Conservation (phyloP, 2,329 filamentous ascomycete genomes). For the Nemania abortiva region DNA sequence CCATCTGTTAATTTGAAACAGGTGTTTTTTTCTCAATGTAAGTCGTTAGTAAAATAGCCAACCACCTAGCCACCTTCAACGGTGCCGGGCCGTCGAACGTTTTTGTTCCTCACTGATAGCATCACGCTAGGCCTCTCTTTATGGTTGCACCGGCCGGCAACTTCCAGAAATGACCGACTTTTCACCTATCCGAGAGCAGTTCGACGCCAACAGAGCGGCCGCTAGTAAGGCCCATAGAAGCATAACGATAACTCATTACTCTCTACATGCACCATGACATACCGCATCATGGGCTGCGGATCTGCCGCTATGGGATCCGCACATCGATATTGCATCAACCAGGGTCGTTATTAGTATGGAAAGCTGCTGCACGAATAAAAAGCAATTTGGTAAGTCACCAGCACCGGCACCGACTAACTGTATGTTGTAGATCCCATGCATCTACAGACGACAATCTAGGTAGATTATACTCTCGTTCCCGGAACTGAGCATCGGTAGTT, state of each 20-base stretch:
- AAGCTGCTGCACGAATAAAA: slow-evolving; percentile 10
- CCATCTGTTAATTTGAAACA: slow-evolving; percentile 47
- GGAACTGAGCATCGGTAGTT: slow-evolving; percentile 35
- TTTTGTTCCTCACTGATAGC: neutral
- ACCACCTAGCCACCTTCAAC: neutral
- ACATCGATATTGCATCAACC: slow-evolving; percentile 26
- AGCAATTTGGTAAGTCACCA: slow-evolving; percentile 8
- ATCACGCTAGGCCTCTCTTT: slow-evolving; percentile 11
- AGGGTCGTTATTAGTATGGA: slow-evolving; percentile 8
- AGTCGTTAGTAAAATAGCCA: slow-evolving; percentile 20
- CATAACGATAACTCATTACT: slow-evolving; percentile 13
- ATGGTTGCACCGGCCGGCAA: neutral
- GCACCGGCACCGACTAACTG: slow-evolving; percentile 16
- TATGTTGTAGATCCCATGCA: slow-evolving; percentile 11
- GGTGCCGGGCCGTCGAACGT: slow-evolving; percentile 21
- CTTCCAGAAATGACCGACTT: slow-evolving; percentile 16
- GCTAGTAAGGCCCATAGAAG: neutral
- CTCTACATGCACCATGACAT: neutral
- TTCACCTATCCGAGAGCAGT: slow-evolving; percentile 10
- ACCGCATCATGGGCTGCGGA: slow-evolving; percentile 15
- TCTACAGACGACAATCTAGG: slow-evolving; percentile 29
- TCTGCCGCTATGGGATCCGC: slow-evolving; percentile 24
- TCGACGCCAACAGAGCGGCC: neutral
- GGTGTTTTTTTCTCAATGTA: slow-evolving; percentile 7
- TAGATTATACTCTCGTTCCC: slow-evolving; percentile 32